Evolutionary conservation across 192 early-diverging fungal genomes (phyloP).

Genomic region (Entomortierella parvispora): DNA sequence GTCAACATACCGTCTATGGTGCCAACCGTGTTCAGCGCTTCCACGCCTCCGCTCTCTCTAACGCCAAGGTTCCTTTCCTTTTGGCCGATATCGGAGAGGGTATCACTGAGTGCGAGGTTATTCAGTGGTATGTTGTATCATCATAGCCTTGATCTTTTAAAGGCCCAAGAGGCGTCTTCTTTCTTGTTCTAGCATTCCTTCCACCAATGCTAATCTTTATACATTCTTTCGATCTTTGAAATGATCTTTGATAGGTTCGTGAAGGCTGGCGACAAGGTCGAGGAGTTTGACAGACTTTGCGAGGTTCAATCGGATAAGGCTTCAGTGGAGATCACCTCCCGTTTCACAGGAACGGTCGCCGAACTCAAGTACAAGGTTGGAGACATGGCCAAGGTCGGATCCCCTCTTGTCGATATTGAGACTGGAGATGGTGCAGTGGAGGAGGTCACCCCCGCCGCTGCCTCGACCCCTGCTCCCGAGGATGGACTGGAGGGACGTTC

Average conservation of each 20-base stretch:
- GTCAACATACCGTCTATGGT: conserved; percentile 23
- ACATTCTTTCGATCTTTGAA: no score
- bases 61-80: conserved; percentile 76
- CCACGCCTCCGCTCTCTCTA: conserved; percentile 50
- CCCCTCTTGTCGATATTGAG: conserved; percentile 89
- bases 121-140: conserved; percentile 82
- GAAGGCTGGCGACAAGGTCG: conserved; percentile 87
- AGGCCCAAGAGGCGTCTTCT: no score
- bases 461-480: conserved; percentile 12
- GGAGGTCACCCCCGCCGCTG: conserved; percentile 25
- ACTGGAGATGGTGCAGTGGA: conserved; percentile 55
- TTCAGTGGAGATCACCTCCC: conserved; percentile 97
- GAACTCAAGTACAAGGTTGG: conserved; percentile 85
- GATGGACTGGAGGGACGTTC: conserved; percentile 34
- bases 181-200: no score
- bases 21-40: conserved; percentile 56
- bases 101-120: conserved; percentile 97
- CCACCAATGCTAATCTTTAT: no score
- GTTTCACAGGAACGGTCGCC: conserved; percentile 87
- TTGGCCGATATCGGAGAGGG: conserved; percentile 99
- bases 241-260: no score
- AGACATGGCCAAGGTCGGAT: conserved; percentile 93
- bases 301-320: conserved; percentile 99
- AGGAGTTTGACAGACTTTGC: conserved; percentile 94
- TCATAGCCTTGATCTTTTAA: background rate